Evolutionary conservation across 306 rosid genomes (phyloP).

Genomic region (Coriaria nepalensis): DNA sequence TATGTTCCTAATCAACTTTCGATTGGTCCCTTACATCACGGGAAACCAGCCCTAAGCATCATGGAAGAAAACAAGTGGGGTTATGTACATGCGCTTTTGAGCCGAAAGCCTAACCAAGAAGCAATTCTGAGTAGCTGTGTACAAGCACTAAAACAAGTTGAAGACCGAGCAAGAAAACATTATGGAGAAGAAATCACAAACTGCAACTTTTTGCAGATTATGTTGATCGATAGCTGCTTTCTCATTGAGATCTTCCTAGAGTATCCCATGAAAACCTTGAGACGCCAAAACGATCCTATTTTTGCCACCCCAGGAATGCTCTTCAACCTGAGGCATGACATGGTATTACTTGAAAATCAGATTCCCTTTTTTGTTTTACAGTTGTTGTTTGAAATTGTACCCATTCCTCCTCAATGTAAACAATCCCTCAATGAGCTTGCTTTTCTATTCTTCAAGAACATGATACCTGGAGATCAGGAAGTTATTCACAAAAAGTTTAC

Average conservation of each 20-base stretch:
- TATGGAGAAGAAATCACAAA: constrained; percentile 13
- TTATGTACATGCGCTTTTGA: constrained; percentile 33
- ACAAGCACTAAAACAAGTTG: constrained; percentile 21
- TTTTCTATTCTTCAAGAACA: constrained; percentile 22
- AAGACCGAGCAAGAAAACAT: constrained; percentile 28
- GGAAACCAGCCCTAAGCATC: not conserved
- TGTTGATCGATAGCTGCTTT: constrained; percentile 50
- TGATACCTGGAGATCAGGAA: constrained; percentile 24
- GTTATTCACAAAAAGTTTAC: constrained; percentile 17
- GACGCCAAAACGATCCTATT: constrained; percentile 31
- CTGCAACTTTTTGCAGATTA: constrained; percentile 24
- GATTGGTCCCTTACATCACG: constrained; percentile 45
- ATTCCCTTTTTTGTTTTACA: constrained; percentile 38
- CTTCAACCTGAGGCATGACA: constrained; percentile 18
- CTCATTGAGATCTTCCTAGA: constrained; percentile 44
- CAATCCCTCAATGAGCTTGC: constrained; percentile 30
- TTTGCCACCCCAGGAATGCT: constrained; percentile 25
- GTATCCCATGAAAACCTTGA: constrained; percentile 20
- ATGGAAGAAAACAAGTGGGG: constrained; percentile 35
- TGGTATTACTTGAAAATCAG: constrained; percentile 47
- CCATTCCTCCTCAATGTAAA: constrained; percentile 21
- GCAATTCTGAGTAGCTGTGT: constrained; percentile 23
- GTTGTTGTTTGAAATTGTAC: constrained; percentile 26
- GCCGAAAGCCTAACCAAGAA: constrained; percentile 29
- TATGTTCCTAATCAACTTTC: constrained; percentile 25